phyloP scores from a whole-genome alignment of 1,284 basidiomycete species.

The Naganishia sp. region DNA sequence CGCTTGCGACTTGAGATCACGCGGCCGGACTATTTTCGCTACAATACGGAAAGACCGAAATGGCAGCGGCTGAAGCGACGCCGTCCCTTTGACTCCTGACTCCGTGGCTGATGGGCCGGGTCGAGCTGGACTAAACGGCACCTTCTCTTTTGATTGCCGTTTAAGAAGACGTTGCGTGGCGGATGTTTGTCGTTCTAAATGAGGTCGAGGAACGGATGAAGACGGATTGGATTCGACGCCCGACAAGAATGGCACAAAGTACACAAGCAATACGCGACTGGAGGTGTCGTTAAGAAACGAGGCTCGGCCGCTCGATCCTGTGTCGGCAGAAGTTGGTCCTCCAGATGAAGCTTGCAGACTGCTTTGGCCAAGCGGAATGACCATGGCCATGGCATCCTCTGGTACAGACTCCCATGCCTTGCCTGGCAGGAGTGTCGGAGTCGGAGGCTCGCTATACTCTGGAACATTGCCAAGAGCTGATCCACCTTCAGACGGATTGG shows the following conservation, averaged over 20 bases:
- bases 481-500: constrained; percentile 29
- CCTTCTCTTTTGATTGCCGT: constrained; percentile 25
- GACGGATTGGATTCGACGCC: constrained; percentile 26
- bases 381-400: constrained; percentile 53
- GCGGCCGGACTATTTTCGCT: constrained; percentile 47
- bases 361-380: constrained; percentile 42
- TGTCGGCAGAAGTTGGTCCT: neutral
- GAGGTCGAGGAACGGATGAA: constrained; percentile 2
- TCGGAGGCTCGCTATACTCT: constrained; percentile 14
- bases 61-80: constrained; percentile 41
- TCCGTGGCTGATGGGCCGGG: neutral
- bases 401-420: constrained; percentile 52
- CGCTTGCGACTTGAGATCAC: constrained; percentile 44
- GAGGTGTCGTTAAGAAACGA: constrained; percentile 40
- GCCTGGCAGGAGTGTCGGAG: constrained; percentile 35
- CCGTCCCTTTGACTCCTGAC: neutral
- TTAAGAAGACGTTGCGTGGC: constrained; percentile 16
- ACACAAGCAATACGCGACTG: constrained; percentile 48
- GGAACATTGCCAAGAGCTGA: constrained; percentile 8
- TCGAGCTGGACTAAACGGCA: neutral
- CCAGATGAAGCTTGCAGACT: neutral
- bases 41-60: constrained; percentile 52
- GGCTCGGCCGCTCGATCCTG: constrained; percentile 11
- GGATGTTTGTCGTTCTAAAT: constrained; percentile 15
- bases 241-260: constrained; percentile 52